Percentiles rank a stretch among this genome's conserved stretches.
These are phyloP conservation scores for Fusarium coicis DNA, from an alignment of 2,329 filamentous ascomycete genomes.

Conservation along the genomic window DNA sequence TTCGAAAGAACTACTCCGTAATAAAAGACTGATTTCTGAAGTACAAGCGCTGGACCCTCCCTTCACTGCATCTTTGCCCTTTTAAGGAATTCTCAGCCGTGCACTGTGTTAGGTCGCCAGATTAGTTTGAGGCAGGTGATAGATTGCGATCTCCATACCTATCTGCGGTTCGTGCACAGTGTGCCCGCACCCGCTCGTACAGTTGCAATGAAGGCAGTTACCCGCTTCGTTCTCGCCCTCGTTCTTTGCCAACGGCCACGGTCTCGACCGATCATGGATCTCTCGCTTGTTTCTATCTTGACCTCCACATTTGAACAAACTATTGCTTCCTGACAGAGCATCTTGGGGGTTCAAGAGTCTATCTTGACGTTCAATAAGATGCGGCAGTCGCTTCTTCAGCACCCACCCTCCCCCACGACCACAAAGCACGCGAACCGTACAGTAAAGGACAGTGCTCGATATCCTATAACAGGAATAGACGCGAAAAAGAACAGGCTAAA, in stretches of 20 bases:
- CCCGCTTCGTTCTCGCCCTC: conserved; percentile 25
- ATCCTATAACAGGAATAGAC: not conserved
- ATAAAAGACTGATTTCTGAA: not conserved
- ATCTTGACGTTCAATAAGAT: not conserved
- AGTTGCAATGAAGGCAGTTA: conserved; percentile 11
- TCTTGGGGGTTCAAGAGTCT: not conserved
- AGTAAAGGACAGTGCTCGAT: not conserved
- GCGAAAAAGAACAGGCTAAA: conserved; percentile 20
- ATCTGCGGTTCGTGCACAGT: conserved; percentile 18
- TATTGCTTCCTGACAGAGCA: not conserved
- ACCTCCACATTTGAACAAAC: conserved; percentile 11
- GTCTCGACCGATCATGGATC: conserved; percentile 17
- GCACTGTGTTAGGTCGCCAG: not conserved
- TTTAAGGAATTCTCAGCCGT: conserved; percentile 16
- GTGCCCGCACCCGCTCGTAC: not conserved
- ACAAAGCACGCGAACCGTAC: not conserved
- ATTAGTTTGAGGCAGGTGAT: not conserved
- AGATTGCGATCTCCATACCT: not conserved
- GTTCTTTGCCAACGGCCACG: conserved; percentile 14
- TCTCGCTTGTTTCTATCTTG: conserved; percentile 10
- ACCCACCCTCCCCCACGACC: not conserved
- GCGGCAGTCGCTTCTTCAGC: not conserved
- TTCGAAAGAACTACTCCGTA: not conserved
- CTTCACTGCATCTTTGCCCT: not conserved
- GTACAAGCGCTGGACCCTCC: not conserved